These are phyloP conservation scores for Pseudocohnilembus persalinus DNA, from an alignment of 169 alveolate species.

Conservation along the genomic window DNA sequence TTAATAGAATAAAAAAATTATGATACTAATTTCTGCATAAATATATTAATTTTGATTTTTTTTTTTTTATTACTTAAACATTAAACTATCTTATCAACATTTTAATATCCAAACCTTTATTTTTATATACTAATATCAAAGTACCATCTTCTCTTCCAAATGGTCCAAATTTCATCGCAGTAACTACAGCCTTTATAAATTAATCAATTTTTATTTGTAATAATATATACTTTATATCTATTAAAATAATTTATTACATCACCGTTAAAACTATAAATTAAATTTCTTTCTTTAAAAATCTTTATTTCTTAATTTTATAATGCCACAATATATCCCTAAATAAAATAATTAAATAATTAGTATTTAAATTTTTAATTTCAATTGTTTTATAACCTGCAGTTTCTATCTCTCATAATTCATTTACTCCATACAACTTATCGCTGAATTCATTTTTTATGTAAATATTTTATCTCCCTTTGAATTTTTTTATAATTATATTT, in stretches of 20 bases:
- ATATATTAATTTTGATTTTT: too few species aligned
- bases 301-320: constrained; percentile 73
- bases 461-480: constrained; percentile 19
- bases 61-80: constrained; percentile 20
- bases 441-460: constrained; percentile 8
- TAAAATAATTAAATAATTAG: constrained; percentile 41
- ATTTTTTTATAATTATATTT: too few species aligned
- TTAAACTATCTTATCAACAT: constrained; percentile 56
- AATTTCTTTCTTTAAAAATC: constrained; percentile 68
- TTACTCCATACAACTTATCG: constrained; percentile 43
- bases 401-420: constrained; percentile 43
- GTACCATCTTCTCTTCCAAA: constrained; percentile 86
- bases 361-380: constrained; percentile 59
- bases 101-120: constrained; percentile 64
- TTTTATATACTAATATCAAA: constrained; percentile 53
- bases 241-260: constrained; percentile 44
- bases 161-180: constrained; percentile 67
- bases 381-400: constrained; percentile 10
- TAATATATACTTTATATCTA: too few species aligned
- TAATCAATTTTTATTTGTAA: background rate
- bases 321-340: constrained; percentile 67
- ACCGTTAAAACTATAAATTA: constrained; percentile 54
- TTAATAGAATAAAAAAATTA: too few species aligned
- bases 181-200: constrained; percentile 33
- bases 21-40: too few species aligned